A percentile compares a stretch with the other conserved stretches of the same genome.
These are phyloP conservation scores for Colletotrichum euphorbiae DNA, from an alignment of 2,329 filamentous ascomycete genomes.

Conservation along the genomic window DNA sequence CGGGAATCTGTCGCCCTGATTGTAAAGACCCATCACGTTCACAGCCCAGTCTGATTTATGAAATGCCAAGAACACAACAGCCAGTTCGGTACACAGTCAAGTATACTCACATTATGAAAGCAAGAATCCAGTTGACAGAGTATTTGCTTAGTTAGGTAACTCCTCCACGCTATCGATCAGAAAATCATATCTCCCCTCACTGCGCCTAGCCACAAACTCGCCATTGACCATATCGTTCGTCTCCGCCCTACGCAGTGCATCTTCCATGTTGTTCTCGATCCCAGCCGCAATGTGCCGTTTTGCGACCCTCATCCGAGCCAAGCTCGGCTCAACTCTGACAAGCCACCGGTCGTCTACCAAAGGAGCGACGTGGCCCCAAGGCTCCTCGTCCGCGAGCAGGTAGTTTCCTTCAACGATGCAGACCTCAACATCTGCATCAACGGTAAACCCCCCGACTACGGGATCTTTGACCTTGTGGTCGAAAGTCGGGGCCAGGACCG, in stretches of 20 bases:
- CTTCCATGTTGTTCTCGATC: constrained; percentile 44
- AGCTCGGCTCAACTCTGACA: constrained; percentile 43
- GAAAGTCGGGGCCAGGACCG: constrained; percentile 56
- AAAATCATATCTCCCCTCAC: constrained; percentile 44
- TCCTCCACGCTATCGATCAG: constrained; percentile 46
- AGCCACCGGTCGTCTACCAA: constrained; percentile 59
- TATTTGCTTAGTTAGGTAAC: constrained; percentile 4
- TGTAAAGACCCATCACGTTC: too few relatives aligned
- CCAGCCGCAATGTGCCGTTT: constrained; percentile 45
- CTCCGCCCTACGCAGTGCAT: constrained; percentile 42
- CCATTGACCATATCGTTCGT: constrained; percentile 48
- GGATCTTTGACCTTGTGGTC: constrained; percentile 64
- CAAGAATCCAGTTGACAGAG: neutral
- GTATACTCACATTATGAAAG: too few relatives aligned
- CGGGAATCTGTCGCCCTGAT: constrained; percentile 15
- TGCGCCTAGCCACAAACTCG: constrained; percentile 39
- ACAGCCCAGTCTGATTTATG: too few relatives aligned
- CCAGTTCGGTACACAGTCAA: too few relatives aligned
- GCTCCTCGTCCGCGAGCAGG: constrained; percentile 56
- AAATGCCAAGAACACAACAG: too few relatives aligned
- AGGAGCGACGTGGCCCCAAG: constrained; percentile 56
- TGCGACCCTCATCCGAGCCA: constrained; percentile 44
- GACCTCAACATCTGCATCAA: constrained; percentile 22
- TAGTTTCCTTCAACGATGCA: constrained; percentile 64
- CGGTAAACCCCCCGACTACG: constrained; percentile 36